phyloP scores from a whole-genome alignment of 169 alveolate genomes.

The Plasmodium malariae region DNA sequence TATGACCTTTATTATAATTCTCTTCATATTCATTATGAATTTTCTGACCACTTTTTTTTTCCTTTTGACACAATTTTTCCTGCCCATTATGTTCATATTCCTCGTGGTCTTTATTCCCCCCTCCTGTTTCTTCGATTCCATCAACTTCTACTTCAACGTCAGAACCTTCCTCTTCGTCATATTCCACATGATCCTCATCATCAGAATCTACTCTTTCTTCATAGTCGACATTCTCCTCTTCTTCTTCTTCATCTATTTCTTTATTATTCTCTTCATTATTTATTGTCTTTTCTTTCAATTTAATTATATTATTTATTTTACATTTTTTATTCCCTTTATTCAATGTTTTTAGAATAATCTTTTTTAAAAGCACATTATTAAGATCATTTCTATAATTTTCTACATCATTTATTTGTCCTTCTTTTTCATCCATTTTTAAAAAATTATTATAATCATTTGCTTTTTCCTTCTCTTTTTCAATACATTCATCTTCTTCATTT shows the following conservation, averaged over 20 bases:
- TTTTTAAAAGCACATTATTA: slow-evolving; percentile 16
- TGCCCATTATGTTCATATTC: background rate
- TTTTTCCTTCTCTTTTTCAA: slow-evolving; percentile 12
- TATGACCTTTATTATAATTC: background rate
- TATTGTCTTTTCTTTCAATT: slow-evolving; percentile 5
- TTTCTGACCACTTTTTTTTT: background rate
- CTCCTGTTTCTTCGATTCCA: background rate
- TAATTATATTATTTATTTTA: background rate
- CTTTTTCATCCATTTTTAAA: too few relatives aligned
- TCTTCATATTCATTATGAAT: background rate
- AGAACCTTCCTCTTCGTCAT: background rate
- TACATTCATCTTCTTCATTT: slow-evolving; percentile 8
- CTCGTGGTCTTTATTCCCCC: background rate
- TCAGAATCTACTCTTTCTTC: background rate
- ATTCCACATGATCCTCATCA: background rate
- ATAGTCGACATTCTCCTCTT: background rate
- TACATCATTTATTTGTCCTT: slow-evolving; percentile 10
- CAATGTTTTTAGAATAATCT: slow-evolving; percentile 2
- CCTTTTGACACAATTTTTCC: background rate
- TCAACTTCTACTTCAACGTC: background rate
- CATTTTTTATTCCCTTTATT: slow-evolving; percentile 5
- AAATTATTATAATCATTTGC: too few relatives aligned
- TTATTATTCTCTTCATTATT: background rate
- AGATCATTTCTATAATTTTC: slow-evolving; percentile 22
- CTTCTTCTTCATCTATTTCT: background rate